Conservation (phyloP, 495 filamentous ascomycete species). For the Aspergillus nidulans region DNA sequence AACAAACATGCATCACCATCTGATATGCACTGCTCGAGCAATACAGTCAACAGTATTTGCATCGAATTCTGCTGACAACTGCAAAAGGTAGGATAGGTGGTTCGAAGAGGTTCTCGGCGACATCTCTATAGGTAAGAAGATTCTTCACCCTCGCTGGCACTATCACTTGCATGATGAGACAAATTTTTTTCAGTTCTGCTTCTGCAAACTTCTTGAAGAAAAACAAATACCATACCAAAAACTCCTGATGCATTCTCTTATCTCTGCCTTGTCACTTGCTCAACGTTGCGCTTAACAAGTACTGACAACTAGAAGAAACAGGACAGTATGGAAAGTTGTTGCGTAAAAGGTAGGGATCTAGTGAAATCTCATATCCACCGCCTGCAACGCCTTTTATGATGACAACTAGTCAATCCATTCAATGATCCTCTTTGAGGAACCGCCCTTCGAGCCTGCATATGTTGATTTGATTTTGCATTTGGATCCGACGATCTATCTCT, state of each 20-base stretch:
- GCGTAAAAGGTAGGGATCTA: conserved; percentile 10
- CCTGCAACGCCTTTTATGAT: conserved; percentile 58
- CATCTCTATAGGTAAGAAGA: conserved; percentile 11
- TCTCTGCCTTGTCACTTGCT: conserved; percentile 10
- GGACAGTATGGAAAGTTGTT: not conserved
- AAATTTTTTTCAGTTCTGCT: conserved; percentile 86
- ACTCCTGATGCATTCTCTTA: conserved; percentile 42
- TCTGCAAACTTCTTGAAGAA: conserved; percentile 79
- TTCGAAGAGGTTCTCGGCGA: not conserved
- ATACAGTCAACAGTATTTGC: conserved; percentile 1
- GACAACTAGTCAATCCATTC: conserved; percentile 99
- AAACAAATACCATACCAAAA: conserved; percentile 76
- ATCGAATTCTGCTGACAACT: conserved; percentile 10
- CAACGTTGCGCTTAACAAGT: not conserved
- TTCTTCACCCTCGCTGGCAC: conserved; percentile 7
- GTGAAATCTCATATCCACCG: conserved; percentile 3
- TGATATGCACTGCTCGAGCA: conserved; percentile 50
- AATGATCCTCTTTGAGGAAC: conserved; percentile 68
- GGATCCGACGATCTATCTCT: conserved; percentile 51
- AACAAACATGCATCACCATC: conserved; percentile 99
- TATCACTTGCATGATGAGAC: conserved; percentile 65
- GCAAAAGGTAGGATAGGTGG: conserved; percentile 2
- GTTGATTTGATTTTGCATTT: conserved; percentile 19
- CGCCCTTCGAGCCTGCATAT: conserved; percentile 34
- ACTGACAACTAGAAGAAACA: conserved; percentile 17